Evolutionary conservation across 23 red algal species (phyloP), one percentile per base, ranked within the genome.

Genomic region (Gracilaria gracilis): DNA sequence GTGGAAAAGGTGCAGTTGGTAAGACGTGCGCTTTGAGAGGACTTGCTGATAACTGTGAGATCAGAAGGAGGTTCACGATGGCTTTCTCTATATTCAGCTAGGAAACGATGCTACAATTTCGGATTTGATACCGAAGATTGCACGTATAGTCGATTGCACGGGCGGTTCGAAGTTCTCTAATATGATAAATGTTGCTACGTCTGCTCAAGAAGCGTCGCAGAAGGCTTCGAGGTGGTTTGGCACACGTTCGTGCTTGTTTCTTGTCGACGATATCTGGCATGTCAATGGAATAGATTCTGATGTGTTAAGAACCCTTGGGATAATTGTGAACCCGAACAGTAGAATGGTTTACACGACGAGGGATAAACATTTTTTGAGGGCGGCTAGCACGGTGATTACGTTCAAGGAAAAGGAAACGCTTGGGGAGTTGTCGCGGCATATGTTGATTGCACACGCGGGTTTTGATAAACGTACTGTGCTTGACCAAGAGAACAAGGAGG

Each of bases 151-250:
- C 7, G 37, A 5, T 47, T 8, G 23, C n/a, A 76, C 71, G 4
- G 71, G 27, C 4, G 71, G 34, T 50, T 32, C 8, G 23, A 23
- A 40, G 36, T 76, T 76, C 4, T 8, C 8, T 7, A 40, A 14
- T 5, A 8, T 35, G 27, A 40, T 76, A 4, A 50, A 40, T 5
- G n/a, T 7, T 35, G 71, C n/a, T 8, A 21, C 9, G 4, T 11
- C 8, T 39, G 20, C 9, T 47, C 4, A 76, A 50, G 71, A 76
- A 24, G 71, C 71, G 7, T n/a, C 8, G 5, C 5, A 76, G 4
- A 39, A 21, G n/a, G 71, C 71, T 24, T 76, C 71, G 8, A 40
- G 16, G n/a, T 76, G 71, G 71, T 76, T 76, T 34, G 19, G 23
- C 4, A 5, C 34, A 24, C 71, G 7, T 4, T 35, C 7, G 8